phyloP scores from a whole-genome alignment of 2,329 filamentous ascomycete genomes.

The Fusarium equiseti region DNA sequence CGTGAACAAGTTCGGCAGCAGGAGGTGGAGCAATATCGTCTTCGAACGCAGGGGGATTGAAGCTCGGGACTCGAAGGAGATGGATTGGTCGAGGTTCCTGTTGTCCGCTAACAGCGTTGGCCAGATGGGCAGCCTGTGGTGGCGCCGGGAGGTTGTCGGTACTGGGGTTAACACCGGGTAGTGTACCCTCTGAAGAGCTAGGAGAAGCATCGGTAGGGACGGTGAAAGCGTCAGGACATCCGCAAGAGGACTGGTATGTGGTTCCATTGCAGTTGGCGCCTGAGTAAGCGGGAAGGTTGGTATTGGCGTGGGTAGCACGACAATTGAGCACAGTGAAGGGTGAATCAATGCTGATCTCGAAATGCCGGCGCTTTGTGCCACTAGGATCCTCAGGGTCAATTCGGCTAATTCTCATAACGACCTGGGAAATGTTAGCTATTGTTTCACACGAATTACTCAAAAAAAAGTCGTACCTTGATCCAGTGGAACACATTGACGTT shows the following conservation, averaged over 20 bases:
- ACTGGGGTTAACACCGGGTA: slow-evolving; percentile 55
- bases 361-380: slow-evolving; percentile 82
- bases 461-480: slow-evolving; percentile 79
- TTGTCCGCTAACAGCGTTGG: slow-evolving; percentile 48
- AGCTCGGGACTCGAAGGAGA: slow-evolving; percentile 83
- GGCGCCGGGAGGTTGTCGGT: slow-evolving; percentile 56
- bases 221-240: slow-evolving; percentile 67
- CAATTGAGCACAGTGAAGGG: slow-evolving; percentile 94
- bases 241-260: slow-evolving; percentile 60
- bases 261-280: slow-evolving; percentile 63
- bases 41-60: slow-evolving; percentile 88
- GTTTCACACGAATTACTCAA: background rate
- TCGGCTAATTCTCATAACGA: slow-evolving; percentile 92
- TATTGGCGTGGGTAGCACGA: slow-evolving; percentile 92
- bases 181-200: slow-evolving; percentile 68
- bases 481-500: slow-evolving; percentile 95
- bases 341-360: slow-evolving; percentile 96
- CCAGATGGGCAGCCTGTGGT: slow-evolving; percentile 68
- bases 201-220: slow-evolving; percentile 73
- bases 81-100: slow-evolving; percentile 79
- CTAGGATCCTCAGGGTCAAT: slow-evolving; percentile 80
- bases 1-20: slow-evolving; percentile 43
- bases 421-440: slow-evolving; percentile 61
- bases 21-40: slow-evolving; percentile 68
- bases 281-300: slow-evolving; percentile 82